Evolutionary conservation across 73 alveolate species (phyloP).

Genomic region (Strombidium stylifer): DNA sequence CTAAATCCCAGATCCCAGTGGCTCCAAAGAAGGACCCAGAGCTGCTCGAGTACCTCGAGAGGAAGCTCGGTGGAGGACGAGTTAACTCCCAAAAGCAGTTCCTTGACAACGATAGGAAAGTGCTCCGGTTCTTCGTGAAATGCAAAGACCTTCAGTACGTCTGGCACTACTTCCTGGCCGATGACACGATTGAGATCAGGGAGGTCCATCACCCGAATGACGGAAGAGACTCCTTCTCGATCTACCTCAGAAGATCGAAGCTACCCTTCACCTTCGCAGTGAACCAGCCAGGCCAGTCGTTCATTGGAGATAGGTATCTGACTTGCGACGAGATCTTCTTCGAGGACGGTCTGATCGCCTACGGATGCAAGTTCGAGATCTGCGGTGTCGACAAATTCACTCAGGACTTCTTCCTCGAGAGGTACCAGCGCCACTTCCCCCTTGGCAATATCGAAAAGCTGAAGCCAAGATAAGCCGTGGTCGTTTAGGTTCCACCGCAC

Average conservation of each 20-base stretch:
- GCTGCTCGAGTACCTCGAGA: conserved; percentile 88
- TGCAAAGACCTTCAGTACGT: conserved; percentile 80
- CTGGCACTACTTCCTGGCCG: conserved; percentile 93
- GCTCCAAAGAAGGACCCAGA: conserved; percentile 57
- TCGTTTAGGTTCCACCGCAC: conserved; percentile 87
- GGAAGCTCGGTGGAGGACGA: conserved; percentile 93
- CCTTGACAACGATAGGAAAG: conserved; percentile 92
- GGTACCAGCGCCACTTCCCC: conserved; percentile 82
- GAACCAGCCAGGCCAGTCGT: conserved; percentile 88
- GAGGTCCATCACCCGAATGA: conserved; percentile 88
- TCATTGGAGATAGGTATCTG: conserved; percentile 76
- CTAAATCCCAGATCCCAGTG: conserved; percentile 4
- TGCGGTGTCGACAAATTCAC: conserved; percentile 93
- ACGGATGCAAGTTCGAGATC: conserved; percentile 78
- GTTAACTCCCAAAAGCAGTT: conserved; percentile 82
- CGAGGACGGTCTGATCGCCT: conserved; percentile 70
- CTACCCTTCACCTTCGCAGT: conserved; percentile 86
- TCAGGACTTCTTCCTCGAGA: conserved; percentile 65
- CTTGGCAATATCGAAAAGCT: conserved; percentile 80
- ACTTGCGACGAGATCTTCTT: conserved; percentile 82
- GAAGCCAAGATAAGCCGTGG: conserved; percentile 63
- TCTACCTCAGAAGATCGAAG: conserved; percentile 83
- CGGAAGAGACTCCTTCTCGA: conserved; percentile 94
- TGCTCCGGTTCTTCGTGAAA: conserved; percentile 75
- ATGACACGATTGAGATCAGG: conserved; percentile 91